Base-by-base conservation (phyloP, 1,139 yeast genomes). In the Yamadazyma triangularis region DNA sequence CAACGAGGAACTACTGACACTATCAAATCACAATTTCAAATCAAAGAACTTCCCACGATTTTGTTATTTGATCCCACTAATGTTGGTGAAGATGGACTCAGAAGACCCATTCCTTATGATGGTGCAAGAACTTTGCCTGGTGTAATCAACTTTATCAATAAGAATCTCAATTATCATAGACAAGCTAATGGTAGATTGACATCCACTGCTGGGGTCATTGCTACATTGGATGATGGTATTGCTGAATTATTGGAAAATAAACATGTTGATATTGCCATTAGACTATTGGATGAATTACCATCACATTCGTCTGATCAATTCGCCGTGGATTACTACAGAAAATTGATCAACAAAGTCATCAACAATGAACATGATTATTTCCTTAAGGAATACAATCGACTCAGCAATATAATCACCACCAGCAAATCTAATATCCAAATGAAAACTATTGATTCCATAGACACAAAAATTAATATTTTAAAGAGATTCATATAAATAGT, bases 201-300 rank as follows among this genome's bases (percentile, higher is more conserved):
- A 29, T 50, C 48, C 1, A 42, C 45, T 8, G 88, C 86, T 8
- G 95, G 95, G 13, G 58, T 73, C 30, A 55, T 78, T 22, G 45
- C 49, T 2, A 61, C 56, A 4, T 37, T 77, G 21, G 77, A 76
- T 35, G 42, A 44, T 15, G 15, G 29, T 27, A 31, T 35, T 16
- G 21, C 19, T 4, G 18, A 13, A n/a, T 27, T 35, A 4, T 33
- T 37, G 22, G 32, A 30, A 24, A 29, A 26, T 27, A 34, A 25
- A 8, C 24, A 26, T 18, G 20, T 27, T 23, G 38, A 35, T 13
- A 30, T 31, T n/a, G 35, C 34, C 2, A 35, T 36, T 4, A 31
- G 35, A 11, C 40, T 48, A 5, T 15, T 40, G n/a, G 41, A 44
- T 11, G 27, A 46, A 15, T 36, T 55, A 20, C 42, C 38, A 15